Evolutionary conservation across 2,329 filamentous ascomycete species (phyloP), one percentile per base, ranked within the genome.

Genomic region (Aspergillus candidus): DNA sequence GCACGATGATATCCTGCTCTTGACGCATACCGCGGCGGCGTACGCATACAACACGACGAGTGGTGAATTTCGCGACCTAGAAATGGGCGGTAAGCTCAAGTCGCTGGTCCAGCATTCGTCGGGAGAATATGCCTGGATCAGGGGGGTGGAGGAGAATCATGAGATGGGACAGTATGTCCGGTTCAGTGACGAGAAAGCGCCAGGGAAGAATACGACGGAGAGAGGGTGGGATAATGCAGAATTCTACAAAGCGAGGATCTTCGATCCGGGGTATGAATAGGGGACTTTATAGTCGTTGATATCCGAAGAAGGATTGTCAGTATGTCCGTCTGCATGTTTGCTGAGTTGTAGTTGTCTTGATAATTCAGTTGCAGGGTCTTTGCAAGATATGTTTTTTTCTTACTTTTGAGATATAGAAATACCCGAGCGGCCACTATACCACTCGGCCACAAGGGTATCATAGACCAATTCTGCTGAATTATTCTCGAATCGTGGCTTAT

Each of bases 221-320:
- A 42, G 43, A 35, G 47, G 49, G 27, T 46, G 46, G 46, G 34
- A 32, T 11, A 42, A 50, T 42, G 47, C 48, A 11, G 41, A 46
- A 32, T 49, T 54, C 27, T 54, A 54, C 39, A 54, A 54, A 36
- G 49, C 51, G 36, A 45, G 47, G 36, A 43, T 54, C 31, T 52
- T 47, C 31, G 33, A 40, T 18, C 35, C 43, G n/a, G 46, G 35
- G 10, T 51, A 46, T 43, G 43, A 49, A 17, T 51, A 33, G 31
- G 6, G 6, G 22, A 6, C 6, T 7, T 2, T 4, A 27, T 27
- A 27, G 22, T 18, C 6, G 18, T 10, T 8, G 22, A 27, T 27
- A 2, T 3, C 8, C 10, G 22, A 27, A 3, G 22, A 6, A 10
- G 6, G 2, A 3, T 27, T 27, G 22, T 27, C 22, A 27, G 6